Percentiles rank a stretch among this genome's conserved stretches.
These are phyloP conservation scores for Saccharomyces hybrid DNA, from an alignment of 1,139 yeast genomes.

Conservation along the genomic window DNA sequence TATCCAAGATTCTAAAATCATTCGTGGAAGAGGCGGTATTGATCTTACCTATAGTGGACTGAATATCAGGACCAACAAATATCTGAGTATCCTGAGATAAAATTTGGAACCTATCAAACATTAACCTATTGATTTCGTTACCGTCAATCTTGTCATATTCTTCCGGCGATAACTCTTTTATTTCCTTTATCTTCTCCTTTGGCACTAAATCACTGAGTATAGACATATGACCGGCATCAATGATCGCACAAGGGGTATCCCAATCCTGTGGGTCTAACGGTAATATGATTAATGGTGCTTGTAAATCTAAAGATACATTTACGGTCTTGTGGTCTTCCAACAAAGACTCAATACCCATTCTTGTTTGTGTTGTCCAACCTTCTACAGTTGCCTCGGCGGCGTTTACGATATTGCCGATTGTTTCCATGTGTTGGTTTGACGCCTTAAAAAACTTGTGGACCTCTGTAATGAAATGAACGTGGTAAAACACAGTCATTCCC, in stretches of 20 bases:
- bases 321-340: conserved; percentile 90
- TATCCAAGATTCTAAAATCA: conserved; percentile 52
- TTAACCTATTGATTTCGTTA: conserved; percentile 59
- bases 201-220: conserved; percentile 77
- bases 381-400: conserved; percentile 96
- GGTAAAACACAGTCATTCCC: conserved; percentile 86
- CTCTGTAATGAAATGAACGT: conserved; percentile 72
- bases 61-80: conserved; percentile 74
- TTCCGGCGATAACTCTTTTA: conserved; percentile 56
- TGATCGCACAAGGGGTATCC: conserved; percentile 81
- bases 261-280: conserved; percentile 77
- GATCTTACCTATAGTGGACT: conserved; percentile 65
- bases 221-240: conserved; percentile 95
- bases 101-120: conserved; percentile 84
- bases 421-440: conserved; percentile 77
- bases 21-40: conserved; percentile 41
- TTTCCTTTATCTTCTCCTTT: conserved; percentile 57
- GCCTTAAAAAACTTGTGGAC: conserved; percentile 73
- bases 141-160: conserved; percentile 70
- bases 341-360: conserved; percentile 89
- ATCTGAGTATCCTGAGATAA: conserved; percentile 82
- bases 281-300: conserved; percentile 86
- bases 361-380: conserved; percentile 80
- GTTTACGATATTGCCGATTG: conserved; percentile 84
- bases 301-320: conserved; percentile 76